These are phyloP conservation scores for Glonium stellatum DNA, from an alignment of 495 filamentous ascomycete species.

Conservation along the genomic window DNA sequence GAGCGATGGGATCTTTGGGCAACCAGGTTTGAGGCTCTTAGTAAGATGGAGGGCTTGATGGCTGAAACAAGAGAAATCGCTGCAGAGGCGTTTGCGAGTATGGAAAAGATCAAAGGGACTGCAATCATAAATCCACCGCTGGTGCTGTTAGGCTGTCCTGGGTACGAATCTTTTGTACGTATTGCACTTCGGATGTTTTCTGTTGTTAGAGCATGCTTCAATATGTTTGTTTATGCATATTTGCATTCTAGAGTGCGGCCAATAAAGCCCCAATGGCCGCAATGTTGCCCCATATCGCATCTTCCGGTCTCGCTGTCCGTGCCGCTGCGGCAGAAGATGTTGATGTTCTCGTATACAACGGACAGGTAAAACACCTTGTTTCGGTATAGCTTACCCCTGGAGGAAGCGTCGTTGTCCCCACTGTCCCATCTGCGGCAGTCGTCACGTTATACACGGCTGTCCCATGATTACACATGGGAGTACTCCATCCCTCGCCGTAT, in stretches of 20 bases:
- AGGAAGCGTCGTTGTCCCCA: neutral
- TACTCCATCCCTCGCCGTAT: neutral
- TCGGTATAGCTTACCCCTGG: neutral
- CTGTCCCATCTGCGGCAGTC: neutral
- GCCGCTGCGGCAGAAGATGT: neutral
- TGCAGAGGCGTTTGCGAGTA: constrained; percentile 3
- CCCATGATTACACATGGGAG: neutral
- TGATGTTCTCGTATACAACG: neutral
- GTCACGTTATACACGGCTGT: neutral
- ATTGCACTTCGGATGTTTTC: no score
- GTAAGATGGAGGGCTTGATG: constrained; percentile 1
- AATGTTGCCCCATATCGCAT: no score
- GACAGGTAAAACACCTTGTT: constrained; percentile 3
- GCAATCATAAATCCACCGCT: no score
- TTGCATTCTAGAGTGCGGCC: no score
- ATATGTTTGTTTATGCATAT: no score
- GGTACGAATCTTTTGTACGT: no score
- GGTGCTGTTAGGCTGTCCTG: no score
- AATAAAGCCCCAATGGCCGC: no score
- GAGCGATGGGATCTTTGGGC: constrained; percentile 22
- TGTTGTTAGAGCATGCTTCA: no score
- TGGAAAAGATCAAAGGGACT: constrained; percentile 8
- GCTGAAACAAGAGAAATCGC: constrained; percentile 19
- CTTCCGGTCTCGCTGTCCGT: neutral
- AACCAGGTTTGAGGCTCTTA: constrained; percentile 17